Evolutionary conservation across 495 filamentous ascomycete genomes (phyloP), one percentile per base, ranked within the genome.

Genomic region (Aspergillus indologenus): DNA sequence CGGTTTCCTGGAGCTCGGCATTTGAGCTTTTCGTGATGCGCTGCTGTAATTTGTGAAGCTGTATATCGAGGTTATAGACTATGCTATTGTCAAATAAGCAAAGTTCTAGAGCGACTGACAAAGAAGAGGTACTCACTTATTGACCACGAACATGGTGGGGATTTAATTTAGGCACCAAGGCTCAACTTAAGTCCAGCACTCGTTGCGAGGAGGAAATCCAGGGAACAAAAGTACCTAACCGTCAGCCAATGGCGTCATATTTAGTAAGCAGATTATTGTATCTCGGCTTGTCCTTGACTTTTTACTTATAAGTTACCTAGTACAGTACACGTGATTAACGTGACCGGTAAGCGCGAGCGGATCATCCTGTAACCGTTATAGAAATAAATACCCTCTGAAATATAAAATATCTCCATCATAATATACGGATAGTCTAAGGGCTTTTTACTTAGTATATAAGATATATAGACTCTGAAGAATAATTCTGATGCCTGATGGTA

Each of bases 11-110:
- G 58, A 40, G 14, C 45, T 64, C 29, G 29, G 61, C 21, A 20
- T 60, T 59, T n/a, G 24, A 18, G 23, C 18, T 31, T 14, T 67
- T 59, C 20, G 55, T 55, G 34, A 71, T 61, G 45, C 69, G 66
- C 31, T 90, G 78, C 50, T 89, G 83, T 51, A 96, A 75, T 45
- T 83, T 84, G 66, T 96, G 92, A 56, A 98, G 81, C 62, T 90
- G 88, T 44, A 80, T 76, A 70, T 97, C 92, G 54, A 97, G 75
- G 42, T 81, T 83, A 56, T 84, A 85, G 46, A 96, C 80, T 71
- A 92, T 90, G 72, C 92, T 96, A 65, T 7, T n/a, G 26, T n/a
- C 12, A 6, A 23, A 14, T 57, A 17, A 58, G 46, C 49, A 6
- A 23, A 22, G 29, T 15, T 20, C 29, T 45, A 18, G 4, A 53